Conservation (phyloP, 495 filamentous ascomycete genomes). For the Aspergillus indologenus region DNA sequence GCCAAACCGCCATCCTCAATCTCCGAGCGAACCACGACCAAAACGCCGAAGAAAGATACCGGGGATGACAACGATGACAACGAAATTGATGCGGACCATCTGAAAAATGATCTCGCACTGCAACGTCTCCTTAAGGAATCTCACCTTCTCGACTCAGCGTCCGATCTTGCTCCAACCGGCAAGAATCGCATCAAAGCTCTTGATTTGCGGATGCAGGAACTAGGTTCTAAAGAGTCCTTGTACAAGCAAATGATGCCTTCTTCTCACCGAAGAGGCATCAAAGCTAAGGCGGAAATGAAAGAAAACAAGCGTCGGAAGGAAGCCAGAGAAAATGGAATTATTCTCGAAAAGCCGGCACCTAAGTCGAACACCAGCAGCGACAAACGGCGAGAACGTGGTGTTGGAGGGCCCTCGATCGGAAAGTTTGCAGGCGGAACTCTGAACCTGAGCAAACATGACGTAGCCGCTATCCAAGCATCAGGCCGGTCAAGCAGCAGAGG, state of each 20-base stretch:
- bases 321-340: conserved; percentile 85
- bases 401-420: conserved; percentile 74
- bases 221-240: conserved; percentile 75
- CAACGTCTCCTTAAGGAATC: conserved; percentile 89
- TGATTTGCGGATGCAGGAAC: conserved; percentile 73
- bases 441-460: conserved; percentile 73
- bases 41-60: conserved; percentile 28
- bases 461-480: conserved; percentile 55
- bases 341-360: conserved; percentile 67
- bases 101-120: conserved; percentile 90
- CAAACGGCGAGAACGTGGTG: conserved; percentile 57
- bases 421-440: conserved; percentile 76
- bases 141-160: conserved; percentile 73
- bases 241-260: conserved; percentile 80
- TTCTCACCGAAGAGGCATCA: conserved; percentile 73
- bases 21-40: conserved; percentile 27
- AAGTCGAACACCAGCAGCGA: conserved; percentile 42
- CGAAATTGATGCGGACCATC: conserved; percentile 54
- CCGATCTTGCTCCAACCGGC: conserved; percentile 59
- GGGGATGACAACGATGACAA: conserved; percentile 49
- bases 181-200: conserved; percentile 69
- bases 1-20: conserved; percentile 51
- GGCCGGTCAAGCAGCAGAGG: conserved; percentile 41
- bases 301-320: conserved; percentile 72
- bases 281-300: conserved; percentile 55